These are phyloP conservation scores for Dendryphion nanum DNA, from an alignment of 2,329 filamentous ascomycete species.

Conservation along the genomic window DNA sequence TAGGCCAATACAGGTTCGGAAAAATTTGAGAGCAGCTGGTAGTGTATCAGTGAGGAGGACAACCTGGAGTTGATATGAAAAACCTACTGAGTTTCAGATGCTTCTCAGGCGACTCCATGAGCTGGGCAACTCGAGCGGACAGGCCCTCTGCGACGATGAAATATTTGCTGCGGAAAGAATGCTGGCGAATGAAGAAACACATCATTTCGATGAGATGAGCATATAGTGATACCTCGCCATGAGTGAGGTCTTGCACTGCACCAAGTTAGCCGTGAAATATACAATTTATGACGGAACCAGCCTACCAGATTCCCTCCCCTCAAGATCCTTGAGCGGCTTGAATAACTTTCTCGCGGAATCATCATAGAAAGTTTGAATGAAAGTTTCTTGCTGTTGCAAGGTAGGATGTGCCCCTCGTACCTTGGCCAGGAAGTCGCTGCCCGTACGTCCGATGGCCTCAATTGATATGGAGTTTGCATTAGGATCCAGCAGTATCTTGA, in stretches of 20 bases:
- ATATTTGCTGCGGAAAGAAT: constrained; percentile 80
- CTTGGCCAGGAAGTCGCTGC: constrained; percentile 67
- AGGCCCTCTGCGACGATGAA: constrained; percentile 82
- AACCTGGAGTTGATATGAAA: no score
- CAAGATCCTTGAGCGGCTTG: constrained; percentile 78
- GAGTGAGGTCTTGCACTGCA: constrained; percentile 67
- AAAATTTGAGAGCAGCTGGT: constrained; percentile 85
- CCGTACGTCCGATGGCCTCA: constrained; percentile 60
- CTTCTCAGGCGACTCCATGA: constrained; percentile 82
- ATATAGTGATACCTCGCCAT: constrained; percentile 86
- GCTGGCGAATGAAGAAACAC: constrained; percentile 89
- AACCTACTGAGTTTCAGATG: constrained; percentile 81
- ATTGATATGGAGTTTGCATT: constrained; percentile 59
- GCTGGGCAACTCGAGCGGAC: constrained; percentile 74
- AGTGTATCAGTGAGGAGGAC: no score
- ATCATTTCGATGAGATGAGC: constrained; percentile 89
- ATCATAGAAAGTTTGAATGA: constrained; percentile 87
- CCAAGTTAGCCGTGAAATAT: constrained; percentile 18
- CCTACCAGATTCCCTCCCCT: constrained; percentile 59
- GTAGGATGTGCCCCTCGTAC: constrained; percentile 51
- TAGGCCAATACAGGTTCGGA: constrained; percentile 79
- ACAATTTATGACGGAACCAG: constrained; percentile 1
- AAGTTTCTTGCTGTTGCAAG: constrained; percentile 74
- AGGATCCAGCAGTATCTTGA: constrained; percentile 88
- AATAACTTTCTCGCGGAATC: constrained; percentile 82